Conservation (phyloP, 2,329 filamentous ascomycete genomes). For the Cladorrhinum sp. region DNA sequence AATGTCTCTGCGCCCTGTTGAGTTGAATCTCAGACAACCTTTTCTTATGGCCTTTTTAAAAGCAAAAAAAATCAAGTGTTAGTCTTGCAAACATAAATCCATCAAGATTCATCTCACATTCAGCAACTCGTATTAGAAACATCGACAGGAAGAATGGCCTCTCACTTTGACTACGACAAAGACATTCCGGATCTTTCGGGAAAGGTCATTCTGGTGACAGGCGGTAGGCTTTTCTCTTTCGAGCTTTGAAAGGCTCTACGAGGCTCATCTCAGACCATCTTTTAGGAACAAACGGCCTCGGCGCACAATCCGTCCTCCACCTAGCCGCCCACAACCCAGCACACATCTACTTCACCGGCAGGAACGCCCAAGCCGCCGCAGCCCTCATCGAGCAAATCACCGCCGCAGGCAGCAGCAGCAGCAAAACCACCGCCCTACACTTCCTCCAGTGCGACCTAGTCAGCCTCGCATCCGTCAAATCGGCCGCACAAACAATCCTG, state of each 20-base stretch:
- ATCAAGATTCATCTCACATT: no score
- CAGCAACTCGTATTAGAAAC: no score
- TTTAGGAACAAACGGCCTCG: constrained; percentile 44
- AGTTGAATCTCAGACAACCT: no score
- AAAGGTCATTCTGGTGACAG: constrained; percentile 47
- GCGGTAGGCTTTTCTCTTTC: constrained; percentile 27
- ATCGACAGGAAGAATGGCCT: no score
- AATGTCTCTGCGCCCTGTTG: no score
- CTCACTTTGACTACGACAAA: neutral
- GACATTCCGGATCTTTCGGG: constrained; percentile 20
- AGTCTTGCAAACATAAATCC: no score
- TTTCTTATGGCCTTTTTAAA: no score
- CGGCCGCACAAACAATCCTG: constrained; percentile 37
- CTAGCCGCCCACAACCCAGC: constrained; percentile 38
- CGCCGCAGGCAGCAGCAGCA: neutral
- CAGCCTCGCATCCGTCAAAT: constrained; percentile 40
- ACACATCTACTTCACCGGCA: constrained; percentile 26
- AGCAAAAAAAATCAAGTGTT: no score
- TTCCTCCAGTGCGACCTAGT: constrained; percentile 35
- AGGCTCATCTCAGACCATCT: no score
- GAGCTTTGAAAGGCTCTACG: no score
- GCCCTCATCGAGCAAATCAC: constrained; percentile 20
- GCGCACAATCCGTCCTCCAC: constrained; percentile 40
- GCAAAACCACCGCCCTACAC: neutral
- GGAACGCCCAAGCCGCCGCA: constrained; percentile 14